Percentiles rank a stretch among this genome's conserved stretches.
Evolutionary conservation across 192 early-diverging fungal species (phyloP).

Genomic region (Chytriomyces sp.): DNA sequence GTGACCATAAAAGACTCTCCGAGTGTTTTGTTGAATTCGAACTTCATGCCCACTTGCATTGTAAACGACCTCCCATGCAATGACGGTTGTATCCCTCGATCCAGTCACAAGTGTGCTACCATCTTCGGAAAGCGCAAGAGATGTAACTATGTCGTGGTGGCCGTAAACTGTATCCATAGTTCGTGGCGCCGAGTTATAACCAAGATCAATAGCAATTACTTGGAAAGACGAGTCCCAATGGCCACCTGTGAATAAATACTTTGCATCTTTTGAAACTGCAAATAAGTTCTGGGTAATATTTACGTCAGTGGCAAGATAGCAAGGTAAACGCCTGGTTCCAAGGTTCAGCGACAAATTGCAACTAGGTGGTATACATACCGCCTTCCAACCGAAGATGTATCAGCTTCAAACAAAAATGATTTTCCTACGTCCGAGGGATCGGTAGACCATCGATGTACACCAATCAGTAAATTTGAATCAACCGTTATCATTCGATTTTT

Average conservation of each 20-base stretch:
- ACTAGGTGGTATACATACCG: slow-evolving; percentile 4
- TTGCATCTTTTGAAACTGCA: slow-evolving; percentile 35
- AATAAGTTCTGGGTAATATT: slow-evolving; percentile 26
- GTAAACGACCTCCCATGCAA: slow-evolving; percentile 39
- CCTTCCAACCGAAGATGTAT: slow-evolving; percentile 20
- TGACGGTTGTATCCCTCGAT: slow-evolving; percentile 50
- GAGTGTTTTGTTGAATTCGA: slow-evolving; percentile 17
- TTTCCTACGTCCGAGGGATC: slow-evolving; percentile 1
- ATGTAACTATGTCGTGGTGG: slow-evolving; percentile 49
- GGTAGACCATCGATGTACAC: slow-evolving; percentile 31
- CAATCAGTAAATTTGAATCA: slow-evolving; percentile 24
- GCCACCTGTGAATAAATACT: slow-evolving; percentile 39
- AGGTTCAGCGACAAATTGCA: neutral
- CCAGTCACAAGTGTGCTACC: slow-evolving; percentile 41
- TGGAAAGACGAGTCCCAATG: slow-evolving; percentile 50
- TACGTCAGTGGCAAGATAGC: slow-evolving; percentile 33
- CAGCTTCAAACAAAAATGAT: slow-evolving; percentile 34
- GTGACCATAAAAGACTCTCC: slow-evolving; percentile 49
- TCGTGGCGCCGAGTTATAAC: slow-evolving; percentile 18
- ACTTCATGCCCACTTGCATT: neutral
- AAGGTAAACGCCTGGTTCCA: slow-evolving; percentile 24
- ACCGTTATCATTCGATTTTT: slow-evolving; percentile 29
- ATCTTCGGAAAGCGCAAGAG: slow-evolving; percentile 42
- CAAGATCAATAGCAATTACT: slow-evolving; percentile 26
- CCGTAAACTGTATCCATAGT: slow-evolving; percentile 44